These are phyloP conservation scores for Simplicillium sp. DNA, from an alignment of 2,329 filamentous ascomycete species.

Conservation along the genomic window DNA sequence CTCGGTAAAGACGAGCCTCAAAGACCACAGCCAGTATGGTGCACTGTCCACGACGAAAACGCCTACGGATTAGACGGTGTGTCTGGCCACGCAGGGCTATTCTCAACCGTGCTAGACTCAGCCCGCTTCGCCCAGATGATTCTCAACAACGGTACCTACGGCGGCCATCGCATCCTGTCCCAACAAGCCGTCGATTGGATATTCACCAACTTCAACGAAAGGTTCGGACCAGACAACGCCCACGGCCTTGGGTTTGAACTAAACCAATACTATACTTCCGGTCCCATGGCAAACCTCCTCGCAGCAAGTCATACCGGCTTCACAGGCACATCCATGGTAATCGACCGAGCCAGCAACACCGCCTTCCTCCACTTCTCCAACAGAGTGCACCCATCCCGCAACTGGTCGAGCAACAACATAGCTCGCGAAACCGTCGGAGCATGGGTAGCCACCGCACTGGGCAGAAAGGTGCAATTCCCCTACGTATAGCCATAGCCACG, in stretches of 20 bases:
- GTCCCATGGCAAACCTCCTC: constrained; percentile 14
- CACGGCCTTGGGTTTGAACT: constrained; percentile 21
- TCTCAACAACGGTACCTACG: constrained; percentile 25
- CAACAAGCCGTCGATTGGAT: constrained; percentile 18
- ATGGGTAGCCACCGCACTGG: constrained; percentile 11
- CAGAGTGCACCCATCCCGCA: constrained; percentile 16
- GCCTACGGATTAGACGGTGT: constrained; percentile 22
- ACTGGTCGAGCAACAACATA: constrained; percentile 19
- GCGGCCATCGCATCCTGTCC: constrained; percentile 15
- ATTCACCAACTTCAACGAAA: constrained; percentile 20
- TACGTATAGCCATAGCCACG: background rate
- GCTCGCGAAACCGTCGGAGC: constrained; percentile 10
- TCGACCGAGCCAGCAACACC: constrained; percentile 12
- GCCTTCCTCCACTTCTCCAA: constrained; percentile 12
- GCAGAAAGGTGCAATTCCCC: constrained; percentile 9
- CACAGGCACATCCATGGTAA: constrained; percentile 14
- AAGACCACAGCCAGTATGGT: constrained; percentile 25
- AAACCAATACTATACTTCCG: constrained; percentile 20
- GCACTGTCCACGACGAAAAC: constrained; percentile 26
- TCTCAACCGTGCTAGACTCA: constrained; percentile 20
- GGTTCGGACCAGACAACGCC: constrained; percentile 14
- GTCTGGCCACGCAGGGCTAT: constrained; percentile 24
- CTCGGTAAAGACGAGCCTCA: constrained; percentile 17
- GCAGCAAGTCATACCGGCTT: constrained; percentile 15
- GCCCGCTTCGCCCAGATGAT: constrained; percentile 25